Conservation (phyloP, 2,329 filamentous ascomycete species). For the Trichoderma semiorbis region DNA sequence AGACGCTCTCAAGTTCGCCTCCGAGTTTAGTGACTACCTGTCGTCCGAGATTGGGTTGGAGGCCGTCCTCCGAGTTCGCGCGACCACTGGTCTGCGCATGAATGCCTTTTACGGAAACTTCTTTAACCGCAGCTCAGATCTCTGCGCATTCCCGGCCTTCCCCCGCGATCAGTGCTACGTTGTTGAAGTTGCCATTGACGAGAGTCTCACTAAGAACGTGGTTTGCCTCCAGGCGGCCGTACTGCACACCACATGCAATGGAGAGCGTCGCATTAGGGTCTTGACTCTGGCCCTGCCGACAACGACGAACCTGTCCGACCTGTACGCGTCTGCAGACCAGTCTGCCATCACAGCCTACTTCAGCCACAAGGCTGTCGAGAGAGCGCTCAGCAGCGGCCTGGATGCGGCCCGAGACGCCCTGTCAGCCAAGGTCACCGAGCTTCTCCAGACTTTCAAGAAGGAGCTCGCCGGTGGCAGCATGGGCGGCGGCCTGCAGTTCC, state of each 20-base stretch:
- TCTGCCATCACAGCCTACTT: conserved; percentile 91
- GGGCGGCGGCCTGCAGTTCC: conserved; percentile 91
- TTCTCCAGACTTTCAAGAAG: conserved; percentile 94
- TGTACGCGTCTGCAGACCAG: conserved; percentile 94
- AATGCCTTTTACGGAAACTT: conserved; percentile 99
- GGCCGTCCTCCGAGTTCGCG: conserved; percentile 90
- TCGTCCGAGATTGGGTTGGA: conserved; percentile 94
- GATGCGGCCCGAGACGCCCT: conserved; percentile 89
- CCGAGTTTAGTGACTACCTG: conserved; percentile 95
- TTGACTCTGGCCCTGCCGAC: conserved; percentile 91
- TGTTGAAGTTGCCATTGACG: conserved; percentile 96
- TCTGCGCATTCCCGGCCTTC: conserved; percentile 97
- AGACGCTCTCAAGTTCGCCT: conserved; percentile 96
- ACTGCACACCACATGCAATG: conserved; percentile 95
- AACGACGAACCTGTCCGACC: conserved; percentile 81
- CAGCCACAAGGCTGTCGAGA: conserved; percentile 95
- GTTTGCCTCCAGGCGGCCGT: conserved; percentile 93
- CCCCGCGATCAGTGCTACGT: conserved; percentile 96
- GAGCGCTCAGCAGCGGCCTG: conserved; percentile 77
- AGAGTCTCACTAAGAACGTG: conserved; percentile 85
- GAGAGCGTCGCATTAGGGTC: conserved; percentile 90
- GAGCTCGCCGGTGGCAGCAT: conserved; percentile 94
- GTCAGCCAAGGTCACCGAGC: conserved; percentile 86
- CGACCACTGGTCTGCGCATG: conserved; percentile 92
- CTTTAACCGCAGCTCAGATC: conserved; percentile 95